phyloP scores from a whole-genome alignment of 805 yeast genomes.

The Wickerhamomyces queroliae region DNA sequence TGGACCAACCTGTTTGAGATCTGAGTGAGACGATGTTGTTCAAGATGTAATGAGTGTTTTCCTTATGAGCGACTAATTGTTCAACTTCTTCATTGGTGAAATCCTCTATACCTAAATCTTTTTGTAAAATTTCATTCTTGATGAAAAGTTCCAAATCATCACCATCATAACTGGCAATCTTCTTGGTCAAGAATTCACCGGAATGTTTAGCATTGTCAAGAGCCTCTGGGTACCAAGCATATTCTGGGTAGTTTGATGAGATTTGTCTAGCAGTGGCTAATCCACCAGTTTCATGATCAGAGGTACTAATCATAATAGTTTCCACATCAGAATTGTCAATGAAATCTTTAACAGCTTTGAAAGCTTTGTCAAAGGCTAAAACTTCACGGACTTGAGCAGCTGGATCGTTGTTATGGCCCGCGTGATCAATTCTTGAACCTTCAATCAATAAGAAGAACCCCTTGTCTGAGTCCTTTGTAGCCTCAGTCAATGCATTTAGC shows the following conservation, averaged over 20 bases:
- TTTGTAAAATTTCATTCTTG: conserved; percentile 45
- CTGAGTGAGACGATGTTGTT: conserved; percentile 72
- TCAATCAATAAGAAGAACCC: conserved; percentile 87
- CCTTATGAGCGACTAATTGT: conserved; percentile 29
- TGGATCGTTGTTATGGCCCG: conserved; percentile 92
- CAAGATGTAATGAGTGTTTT: conserved; percentile 37
- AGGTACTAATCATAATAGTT: conserved; percentile 73
- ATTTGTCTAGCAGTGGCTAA: conserved; percentile 82
- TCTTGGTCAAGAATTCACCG: conserved; percentile 59
- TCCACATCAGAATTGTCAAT: conserved; percentile 66
- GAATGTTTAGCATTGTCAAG: conserved; percentile 66
- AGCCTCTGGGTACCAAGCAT: conserved; percentile 81
- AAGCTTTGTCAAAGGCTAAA: conserved; percentile 80
- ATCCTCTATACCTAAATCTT: conserved; percentile 63
- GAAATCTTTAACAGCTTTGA: conserved; percentile 65
- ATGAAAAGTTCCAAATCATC: conserved; percentile 40
- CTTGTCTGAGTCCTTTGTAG: conserved; percentile 64
- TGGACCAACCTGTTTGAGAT: conserved; percentile 93
- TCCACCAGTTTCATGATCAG: conserved; percentile 97
- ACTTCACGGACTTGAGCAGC: conserved; percentile 93
- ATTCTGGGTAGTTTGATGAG: conserved; percentile 67
- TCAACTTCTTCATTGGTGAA: conserved; percentile 49
- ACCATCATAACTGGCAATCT: conserved; percentile 33
- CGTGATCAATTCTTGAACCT: conserved; percentile 93
- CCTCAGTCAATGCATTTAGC: conserved; percentile 56